Evolutionary conservation across 2,329 filamentous ascomycete species (phyloP).

Genomic region (Tolypocladium paradoxum): DNA sequence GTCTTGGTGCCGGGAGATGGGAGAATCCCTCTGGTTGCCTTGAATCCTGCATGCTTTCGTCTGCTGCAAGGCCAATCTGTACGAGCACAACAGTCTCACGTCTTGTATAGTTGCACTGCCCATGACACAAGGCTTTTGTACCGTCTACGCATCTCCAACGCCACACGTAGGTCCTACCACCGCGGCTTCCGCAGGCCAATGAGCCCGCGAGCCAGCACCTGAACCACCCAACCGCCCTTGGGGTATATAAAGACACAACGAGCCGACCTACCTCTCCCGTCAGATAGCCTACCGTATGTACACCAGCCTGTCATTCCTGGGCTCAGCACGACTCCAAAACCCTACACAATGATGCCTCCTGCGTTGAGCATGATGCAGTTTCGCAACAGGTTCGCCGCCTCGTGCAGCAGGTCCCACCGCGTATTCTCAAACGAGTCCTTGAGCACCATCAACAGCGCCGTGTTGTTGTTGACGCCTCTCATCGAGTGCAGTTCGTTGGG

Average conservation of each 20-base stretch:
- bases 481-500: conserved; percentile 69
- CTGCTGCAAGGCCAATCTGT: neutral
- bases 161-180: neutral
- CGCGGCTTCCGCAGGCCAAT: neutral
- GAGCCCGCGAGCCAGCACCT: too few relatives aligned
- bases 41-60: neutral
- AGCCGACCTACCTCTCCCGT: neutral
- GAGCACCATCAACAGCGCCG: conserved; percentile 71
- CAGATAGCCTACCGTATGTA: neutral
- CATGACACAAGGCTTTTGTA: neutral
- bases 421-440: conserved; percentile 72
- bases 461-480: conserved; percentile 70
- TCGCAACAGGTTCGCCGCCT: conserved; percentile 68
- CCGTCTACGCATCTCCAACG: neutral
- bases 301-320: neutral
- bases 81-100: neutral
- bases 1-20: too few relatives aligned
- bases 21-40: too few relatives aligned
- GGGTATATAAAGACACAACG: neutral
- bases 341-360: conserved; percentile 16
- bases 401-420: conserved; percentile 84
- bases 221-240: neutral
- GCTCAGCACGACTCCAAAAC: too few relatives aligned
- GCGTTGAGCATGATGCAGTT: conserved; percentile 57
- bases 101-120: neutral